These are phyloP conservation scores for Stephania japonica DNA, from an alignment of 164 flowering plant genomes.

Conservation along the genomic window DNA sequence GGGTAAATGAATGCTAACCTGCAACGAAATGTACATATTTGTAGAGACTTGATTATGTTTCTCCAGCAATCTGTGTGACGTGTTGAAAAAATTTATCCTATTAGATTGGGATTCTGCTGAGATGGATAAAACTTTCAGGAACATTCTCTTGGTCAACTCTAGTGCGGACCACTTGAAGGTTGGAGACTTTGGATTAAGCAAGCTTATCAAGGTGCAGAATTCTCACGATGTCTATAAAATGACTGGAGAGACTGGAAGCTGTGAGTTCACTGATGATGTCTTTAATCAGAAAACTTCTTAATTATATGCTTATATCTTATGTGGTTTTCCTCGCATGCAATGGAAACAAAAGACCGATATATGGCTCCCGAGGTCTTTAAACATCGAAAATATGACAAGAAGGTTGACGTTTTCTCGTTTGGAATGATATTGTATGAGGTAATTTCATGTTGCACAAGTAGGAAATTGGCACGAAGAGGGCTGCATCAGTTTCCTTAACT, in stretches of 20 bases:
- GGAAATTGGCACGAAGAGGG: not conserved
- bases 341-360: constrained; percentile 61
- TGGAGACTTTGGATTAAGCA: constrained; percentile 98
- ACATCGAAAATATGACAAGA: constrained; percentile 96
- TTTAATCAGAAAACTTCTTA: constrained; percentile 1
- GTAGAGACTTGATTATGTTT: not conserved
- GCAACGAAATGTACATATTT: not conserved
- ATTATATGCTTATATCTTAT: constrained; percentile 6
- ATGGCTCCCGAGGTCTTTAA: constrained; percentile 99
- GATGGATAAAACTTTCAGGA: constrained; percentile 41
- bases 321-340: constrained; percentile 11
- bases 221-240: constrained; percentile 95
- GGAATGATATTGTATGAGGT: constrained; percentile 99
- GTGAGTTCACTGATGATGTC: constrained; percentile 40
- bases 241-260: constrained; percentile 99
- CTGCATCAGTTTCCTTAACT: not conserved
- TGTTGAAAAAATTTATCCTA: not conserved
- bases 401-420: constrained; percentile 97
- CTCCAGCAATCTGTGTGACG: not conserved
- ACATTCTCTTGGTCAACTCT: constrained; percentile 93
- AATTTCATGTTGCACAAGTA: constrained; percentile 15
- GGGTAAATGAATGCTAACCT: not conserved
- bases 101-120: not conserved
- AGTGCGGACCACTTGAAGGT: constrained; percentile 96
- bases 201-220: constrained; percentile 89